Conservation (phyloP, 2,329 filamentous ascomycete species). For the Monilinia fructicola region DNA sequence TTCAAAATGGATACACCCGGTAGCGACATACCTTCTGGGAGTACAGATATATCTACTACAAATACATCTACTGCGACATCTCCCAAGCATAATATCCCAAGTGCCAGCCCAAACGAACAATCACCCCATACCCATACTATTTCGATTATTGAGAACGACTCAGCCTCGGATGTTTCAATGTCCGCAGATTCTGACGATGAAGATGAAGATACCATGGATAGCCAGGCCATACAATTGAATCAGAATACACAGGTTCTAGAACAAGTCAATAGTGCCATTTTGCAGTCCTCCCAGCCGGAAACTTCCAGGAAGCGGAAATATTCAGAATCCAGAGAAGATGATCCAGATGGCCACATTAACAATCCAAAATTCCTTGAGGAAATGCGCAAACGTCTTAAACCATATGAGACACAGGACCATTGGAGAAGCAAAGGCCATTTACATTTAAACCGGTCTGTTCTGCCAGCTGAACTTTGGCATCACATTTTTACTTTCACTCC, state of each 20-base stretch:
- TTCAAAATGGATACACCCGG: conserved; percentile 34
- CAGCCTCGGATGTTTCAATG: conserved; percentile 43
- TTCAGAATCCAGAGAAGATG: conserved; percentile 25
- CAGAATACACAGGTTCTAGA: conserved; percentile 16
- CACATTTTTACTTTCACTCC: conserved; percentile 66
- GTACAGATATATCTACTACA: conserved; percentile 37
- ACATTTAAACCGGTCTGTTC: conserved; percentile 38
- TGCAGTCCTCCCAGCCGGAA: conserved; percentile 19
- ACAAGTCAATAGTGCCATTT: conserved; percentile 12
- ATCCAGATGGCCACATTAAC: conserved; percentile 27
- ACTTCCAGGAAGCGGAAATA: conserved; percentile 37
- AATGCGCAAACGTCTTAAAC: conserved; percentile 36
- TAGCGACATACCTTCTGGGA: conserved; percentile 34
- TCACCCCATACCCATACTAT: conserved; percentile 25
- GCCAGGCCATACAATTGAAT: conserved; percentile 21
- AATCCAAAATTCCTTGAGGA: conserved; percentile 26
- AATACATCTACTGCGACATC: conserved; percentile 29
- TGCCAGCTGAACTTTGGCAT: conserved; percentile 68
- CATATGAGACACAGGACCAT: conserved; percentile 29
- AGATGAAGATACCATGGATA: conserved; percentile 28
- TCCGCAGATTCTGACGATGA: conserved; percentile 41
- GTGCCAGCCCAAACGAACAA: conserved; percentile 22
- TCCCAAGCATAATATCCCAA: conserved; percentile 25
- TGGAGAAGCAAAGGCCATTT: conserved; percentile 31
- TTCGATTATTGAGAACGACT: conserved; percentile 33